A percentile compares a stretch with the other conserved stretches of the same genome.
phyloP scores from a whole-genome alignment of 148 eudicot species.

The Silene conica region DNA sequence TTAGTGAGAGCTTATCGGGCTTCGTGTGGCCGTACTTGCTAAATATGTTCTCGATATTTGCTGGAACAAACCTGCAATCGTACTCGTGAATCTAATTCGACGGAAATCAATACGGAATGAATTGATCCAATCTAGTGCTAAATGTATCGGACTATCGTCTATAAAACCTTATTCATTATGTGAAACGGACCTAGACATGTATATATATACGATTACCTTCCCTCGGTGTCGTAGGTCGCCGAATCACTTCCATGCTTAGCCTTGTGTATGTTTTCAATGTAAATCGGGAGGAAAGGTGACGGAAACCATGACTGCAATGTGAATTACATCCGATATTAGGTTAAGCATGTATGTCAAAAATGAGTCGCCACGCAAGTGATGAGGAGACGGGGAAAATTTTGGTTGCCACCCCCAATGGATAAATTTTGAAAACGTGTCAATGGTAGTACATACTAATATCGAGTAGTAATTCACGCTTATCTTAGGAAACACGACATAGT shows the following conservation, averaged over 20 bases:
- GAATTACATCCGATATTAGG: background rate
- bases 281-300: slow-evolving; percentile 56
- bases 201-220: slow-evolving; percentile 46
- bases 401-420: too few relatives aligned
- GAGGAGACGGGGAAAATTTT: too few relatives aligned
- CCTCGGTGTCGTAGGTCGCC: slow-evolving; percentile 61
- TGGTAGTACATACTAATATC: background rate
- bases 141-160: too few relatives aligned
- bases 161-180: too few relatives aligned
- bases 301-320: slow-evolving; percentile 66
- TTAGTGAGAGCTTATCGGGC: slow-evolving; percentile 52
- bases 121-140: too few relatives aligned
- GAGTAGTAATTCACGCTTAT: too few relatives aligned
- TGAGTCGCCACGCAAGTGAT: too few relatives aligned
- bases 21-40: slow-evolving; percentile 57
- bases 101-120: too few relatives aligned
- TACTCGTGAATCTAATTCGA: too few relatives aligned
- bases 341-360: background rate
- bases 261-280: slow-evolving; percentile 56
- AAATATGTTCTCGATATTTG: slow-evolving; percentile 64
- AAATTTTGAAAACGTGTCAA: background rate
- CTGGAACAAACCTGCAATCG: slow-evolving; percentile 51
- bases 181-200: too few relatives aligned
- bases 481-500: background rate
- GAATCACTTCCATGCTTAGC: slow-evolving; percentile 78